Evolutionary conservation across 352 stramenopile genomes (phyloP), one percentile per base, ranked within the genome.

Genomic region (Phytopythium cucurbitacearum): DNA sequence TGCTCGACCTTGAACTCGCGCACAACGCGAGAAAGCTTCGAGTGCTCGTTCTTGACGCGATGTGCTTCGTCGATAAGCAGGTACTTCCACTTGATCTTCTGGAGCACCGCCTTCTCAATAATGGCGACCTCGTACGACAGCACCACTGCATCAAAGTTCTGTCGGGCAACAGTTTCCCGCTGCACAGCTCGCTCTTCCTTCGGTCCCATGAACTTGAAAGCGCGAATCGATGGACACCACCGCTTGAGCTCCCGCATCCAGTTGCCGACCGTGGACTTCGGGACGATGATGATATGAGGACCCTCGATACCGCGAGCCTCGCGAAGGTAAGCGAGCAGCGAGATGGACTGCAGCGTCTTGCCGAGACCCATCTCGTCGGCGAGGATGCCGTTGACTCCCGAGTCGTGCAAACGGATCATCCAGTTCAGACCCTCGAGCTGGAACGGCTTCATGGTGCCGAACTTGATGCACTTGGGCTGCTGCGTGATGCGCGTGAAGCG

Each of bases 61-160:
- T 99, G 97, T 2, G 96, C 97, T 63, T 99, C 97, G 64, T 99
- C 97, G 53, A 99, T 98, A 47, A 99, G 91, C 59, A 98, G 64
- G 70, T 99, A 99, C 59, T 97, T 89, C 97, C 97, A 96, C 54
- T 94, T 85, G 60, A 98, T 94, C 69, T 98, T 98, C 57, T 90
- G 77, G 39, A 99, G 63, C 15, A 88, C 57, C 1, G 76, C 45
- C 54, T 89, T 91, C 68, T 99, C 97, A 48, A 98, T 98, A 65
- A 99, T 99, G 1, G 93, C 91, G 59, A 98, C 79, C 51, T 98
- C 85, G 59, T 97, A 91, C 34, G 84, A 91, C 36, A 97, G 70
- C 39, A 99, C 79, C 3, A 98, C 72, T 37, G 95, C 87, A 32
- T 99, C 74, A 74, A 99, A 99, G 34, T 96, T 73, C 12, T 60